These are phyloP conservation scores for Apiospora kogelbergensis DNA, from an alignment of 2,329 filamentous ascomycete genomes.

Conservation along the genomic window DNA sequence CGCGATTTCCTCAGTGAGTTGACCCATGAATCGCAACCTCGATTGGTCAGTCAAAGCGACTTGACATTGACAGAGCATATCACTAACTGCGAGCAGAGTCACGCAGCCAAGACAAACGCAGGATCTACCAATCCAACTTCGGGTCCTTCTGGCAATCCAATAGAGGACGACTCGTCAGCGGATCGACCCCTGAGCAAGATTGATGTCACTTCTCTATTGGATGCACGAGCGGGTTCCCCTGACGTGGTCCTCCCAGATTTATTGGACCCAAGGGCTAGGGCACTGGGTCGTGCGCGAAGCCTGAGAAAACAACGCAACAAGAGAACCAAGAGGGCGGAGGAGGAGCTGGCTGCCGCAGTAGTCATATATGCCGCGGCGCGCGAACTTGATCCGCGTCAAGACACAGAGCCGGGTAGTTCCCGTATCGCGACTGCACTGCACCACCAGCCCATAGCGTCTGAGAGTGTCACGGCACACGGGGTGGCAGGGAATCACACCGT, in stretches of 20 bases:
- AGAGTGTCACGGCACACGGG: conserved; percentile 14
- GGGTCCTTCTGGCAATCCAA: conserved; percentile 18
- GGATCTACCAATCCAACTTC: conserved; percentile 15
- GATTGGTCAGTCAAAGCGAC: conserved; percentile 5
- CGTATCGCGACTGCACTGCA: conserved; percentile 1
- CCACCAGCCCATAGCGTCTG: not conserved
- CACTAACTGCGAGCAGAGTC: conserved; percentile 11
- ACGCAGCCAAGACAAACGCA: conserved; percentile 12
- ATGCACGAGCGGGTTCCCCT: not conserved
- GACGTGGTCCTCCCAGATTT: conserved; percentile 9
- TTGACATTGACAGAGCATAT: not conserved
- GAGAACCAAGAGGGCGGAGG: conserved; percentile 9
- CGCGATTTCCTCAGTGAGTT: conserved; percentile 8
- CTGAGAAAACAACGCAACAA: conserved; percentile 8
- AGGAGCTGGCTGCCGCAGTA: conserved; percentile 14
- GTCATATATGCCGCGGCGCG: conserved; percentile 13
- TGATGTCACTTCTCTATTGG: not conserved
- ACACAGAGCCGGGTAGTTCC: conserved; percentile 14
- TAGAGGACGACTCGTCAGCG: conserved; percentile 10
- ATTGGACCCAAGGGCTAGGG: conserved; percentile 7
- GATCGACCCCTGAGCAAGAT: not conserved
- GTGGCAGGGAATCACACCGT: conserved; percentile 11
- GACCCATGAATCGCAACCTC: not conserved
- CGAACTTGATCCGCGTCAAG: conserved; percentile 5
- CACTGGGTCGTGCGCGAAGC: conserved; percentile 11